phyloP scores from a whole-genome alignment of 2,329 filamentous ascomycete genomes.

The Knoxdaviesia capensis region DNA sequence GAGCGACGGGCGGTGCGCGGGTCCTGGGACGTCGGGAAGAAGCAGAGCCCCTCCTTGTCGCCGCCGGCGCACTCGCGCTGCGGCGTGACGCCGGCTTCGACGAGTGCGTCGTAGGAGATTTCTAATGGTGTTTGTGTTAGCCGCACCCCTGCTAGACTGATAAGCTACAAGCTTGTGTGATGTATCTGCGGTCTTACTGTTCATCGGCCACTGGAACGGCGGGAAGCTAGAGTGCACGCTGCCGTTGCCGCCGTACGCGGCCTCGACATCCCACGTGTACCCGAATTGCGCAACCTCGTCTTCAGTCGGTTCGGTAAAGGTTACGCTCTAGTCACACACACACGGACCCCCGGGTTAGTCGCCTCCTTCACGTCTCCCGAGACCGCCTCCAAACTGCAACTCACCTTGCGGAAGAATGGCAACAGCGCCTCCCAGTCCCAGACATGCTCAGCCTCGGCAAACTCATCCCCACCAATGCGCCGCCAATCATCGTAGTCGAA shows the following conservation, averaged over 20 bases:
- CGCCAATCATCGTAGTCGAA: slow-evolving; percentile 17
- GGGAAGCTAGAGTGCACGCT: slow-evolving; percentile 14
- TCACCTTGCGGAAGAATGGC: slow-evolving; percentile 16
- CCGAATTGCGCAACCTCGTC: slow-evolving; percentile 10
- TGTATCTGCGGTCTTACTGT: slow-evolving; percentile 5
- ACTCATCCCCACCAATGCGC: slow-evolving; percentile 9
- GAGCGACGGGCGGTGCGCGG: slow-evolving; percentile 10
- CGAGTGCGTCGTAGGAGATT: slow-evolving; percentile 6
- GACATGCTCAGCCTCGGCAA: slow-evolving; percentile 6
- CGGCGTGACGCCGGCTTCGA: slow-evolving; percentile 9
- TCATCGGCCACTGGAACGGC: slow-evolving; percentile 12
- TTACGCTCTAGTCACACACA: slow-evolving; percentile 1
- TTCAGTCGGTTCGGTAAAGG: slow-evolving; percentile 7
- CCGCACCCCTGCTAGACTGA: no score
- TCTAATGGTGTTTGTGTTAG: slow-evolving; percentile 1
- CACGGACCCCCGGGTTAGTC: neutral
- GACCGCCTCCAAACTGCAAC: neutral
- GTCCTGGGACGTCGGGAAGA: slow-evolving; percentile 11
- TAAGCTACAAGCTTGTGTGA: neutral
- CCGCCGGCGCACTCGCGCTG: slow-evolving; percentile 9
- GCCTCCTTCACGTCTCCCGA: neutral
- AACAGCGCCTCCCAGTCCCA: slow-evolving; percentile 17
- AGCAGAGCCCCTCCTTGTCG: slow-evolving; percentile 13
- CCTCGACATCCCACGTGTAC: slow-evolving; percentile 12
- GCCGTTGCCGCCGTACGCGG: slow-evolving; percentile 12